phyloP scores from a whole-genome alignment of 345 rosid genomes.

The Eucalyptus curtisii region DNA sequence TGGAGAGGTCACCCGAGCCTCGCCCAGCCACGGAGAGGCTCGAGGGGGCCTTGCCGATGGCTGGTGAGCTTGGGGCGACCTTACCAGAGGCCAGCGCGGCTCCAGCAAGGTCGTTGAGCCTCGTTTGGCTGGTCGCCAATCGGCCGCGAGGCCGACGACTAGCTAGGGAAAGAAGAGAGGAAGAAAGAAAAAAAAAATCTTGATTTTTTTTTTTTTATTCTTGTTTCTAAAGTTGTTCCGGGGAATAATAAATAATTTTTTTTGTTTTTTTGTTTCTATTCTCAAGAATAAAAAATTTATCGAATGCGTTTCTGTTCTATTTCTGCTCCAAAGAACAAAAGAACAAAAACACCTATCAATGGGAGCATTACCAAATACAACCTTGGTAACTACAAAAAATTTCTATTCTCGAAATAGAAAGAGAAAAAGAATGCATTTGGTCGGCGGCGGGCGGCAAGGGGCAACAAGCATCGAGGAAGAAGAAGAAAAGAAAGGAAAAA shows the following conservation, averaged over 20 bases:
- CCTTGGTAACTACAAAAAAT: too few species aligned
- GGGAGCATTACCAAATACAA: too few species aligned
- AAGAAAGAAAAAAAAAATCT: too few species aligned
- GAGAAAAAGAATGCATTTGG: too few species aligned
- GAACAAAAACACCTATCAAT: accelerated
- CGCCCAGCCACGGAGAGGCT: accelerated
- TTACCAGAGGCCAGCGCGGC: accelerated
- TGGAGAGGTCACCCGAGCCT: too few species aligned
- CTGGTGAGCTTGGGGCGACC: accelerated
- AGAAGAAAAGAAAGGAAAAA: too few species aligned
- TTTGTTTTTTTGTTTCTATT: accelerated
- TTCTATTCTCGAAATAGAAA: too few species aligned
- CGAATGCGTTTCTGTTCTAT: accelerated
- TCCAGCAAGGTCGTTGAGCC: too few species aligned
- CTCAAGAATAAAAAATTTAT: accelerated
- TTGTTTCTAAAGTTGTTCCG: too few species aligned
- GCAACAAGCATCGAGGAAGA: too few species aligned
- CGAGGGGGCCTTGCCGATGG: accelerated
- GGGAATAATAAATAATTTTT: accelerated
- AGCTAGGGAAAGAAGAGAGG: too few species aligned
- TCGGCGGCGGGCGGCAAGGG: accelerated
- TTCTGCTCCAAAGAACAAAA: accelerated
- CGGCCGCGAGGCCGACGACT: accelerated
- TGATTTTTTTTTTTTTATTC: too few species aligned
- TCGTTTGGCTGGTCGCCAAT: accelerated